A percentile compares a stretch with the other conserved stretches of the same genome.
Evolutionary conservation across 2,329 filamentous ascomycete species (phyloP).

Genomic region (Paecilomyces fulvus): DNA sequence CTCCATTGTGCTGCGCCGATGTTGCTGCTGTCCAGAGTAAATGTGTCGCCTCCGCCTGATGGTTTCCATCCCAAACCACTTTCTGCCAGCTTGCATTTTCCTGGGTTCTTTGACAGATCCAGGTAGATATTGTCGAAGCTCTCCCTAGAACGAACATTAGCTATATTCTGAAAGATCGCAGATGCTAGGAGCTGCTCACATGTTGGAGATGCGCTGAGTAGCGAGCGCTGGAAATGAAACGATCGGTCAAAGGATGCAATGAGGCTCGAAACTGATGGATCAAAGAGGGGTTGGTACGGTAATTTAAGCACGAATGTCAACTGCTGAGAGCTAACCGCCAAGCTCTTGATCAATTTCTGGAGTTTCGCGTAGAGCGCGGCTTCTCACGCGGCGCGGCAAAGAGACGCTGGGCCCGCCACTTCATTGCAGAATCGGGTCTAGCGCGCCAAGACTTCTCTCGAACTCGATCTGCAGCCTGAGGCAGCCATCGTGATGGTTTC

Average conservation of each 20-base stretch:
- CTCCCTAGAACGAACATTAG: slow-evolving; percentile 49
- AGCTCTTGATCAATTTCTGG: slow-evolving; percentile 13
- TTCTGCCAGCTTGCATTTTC: slow-evolving; percentile 91
- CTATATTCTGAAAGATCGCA: neutral
- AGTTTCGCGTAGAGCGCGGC: slow-evolving; percentile 13
- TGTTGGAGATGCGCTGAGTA: slow-evolving; percentile 20
- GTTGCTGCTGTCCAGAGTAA: slow-evolving; percentile 81
- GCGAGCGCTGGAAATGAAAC: neutral
- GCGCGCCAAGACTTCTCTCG: neutral
- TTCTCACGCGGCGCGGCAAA: slow-evolving; percentile 1
- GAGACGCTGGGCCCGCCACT: slow-evolving; percentile 1
- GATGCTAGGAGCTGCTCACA: slow-evolving; percentile 16
- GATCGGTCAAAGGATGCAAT: neutral
- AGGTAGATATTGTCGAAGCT: slow-evolving; percentile 97
- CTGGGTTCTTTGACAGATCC: slow-evolving; percentile 84
- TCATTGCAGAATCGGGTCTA: slow-evolving; percentile 1
- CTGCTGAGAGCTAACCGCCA: neutral
- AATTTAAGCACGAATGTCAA: neutral
- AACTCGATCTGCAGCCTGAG: neutral
- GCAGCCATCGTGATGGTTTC: neutral
- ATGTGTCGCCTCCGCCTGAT: slow-evolving; percentile 75
- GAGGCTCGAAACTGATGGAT: neutral
- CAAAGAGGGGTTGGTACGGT: neutral
- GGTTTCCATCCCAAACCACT: slow-evolving; percentile 95
- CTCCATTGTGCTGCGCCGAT: slow-evolving; percentile 91